Base-by-base conservation (phyloP, 202 grass and related monocot genomes). In the Hordeum pubiflorum region DNA sequence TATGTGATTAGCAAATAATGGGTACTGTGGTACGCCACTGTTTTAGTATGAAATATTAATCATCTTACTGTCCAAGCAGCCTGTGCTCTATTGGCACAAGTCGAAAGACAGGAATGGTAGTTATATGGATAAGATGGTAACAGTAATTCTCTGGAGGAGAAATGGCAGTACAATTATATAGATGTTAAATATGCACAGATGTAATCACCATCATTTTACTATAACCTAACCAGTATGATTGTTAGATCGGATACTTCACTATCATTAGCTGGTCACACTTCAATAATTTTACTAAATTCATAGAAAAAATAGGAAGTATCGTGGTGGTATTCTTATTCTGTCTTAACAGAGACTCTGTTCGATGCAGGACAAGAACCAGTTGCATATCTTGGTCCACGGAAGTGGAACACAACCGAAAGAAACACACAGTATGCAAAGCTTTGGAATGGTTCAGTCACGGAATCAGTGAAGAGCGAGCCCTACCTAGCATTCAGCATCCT, bases 401-500 rank as follows among this genome's bases (percentile, higher is more conserved):
- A 82, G 33, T 78, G 64, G 84, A 74, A 74, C 20, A 24, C 79
- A 32, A 43, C 58, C 57, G 75, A 33, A 80, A 23, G 11, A 76
- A 50, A 21, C 56, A 48, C 70, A 37, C 69, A 75, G 6, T 62
- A 80, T 36, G 48, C 41, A 9, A 80, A 70, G 54, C 33, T 79
- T 40, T 81, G 74, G 84, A 65, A 69, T 63, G 23, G 58, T 52
- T 87, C 92, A 65, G 31, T 94, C 14, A 84, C 32, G 68, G 96
- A 98, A 83, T 69, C 86, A 79, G 71, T 98, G 74, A 82, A 83
- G 29, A 69, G 46, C 3, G 97, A 99, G 58, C 97, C 97, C n/a
- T 96, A 91, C 43, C 71, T 99, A 55, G 36, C 83, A 79, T 84
- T 99, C 58, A 90, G 97, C 44, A 26, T 99, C 65, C 41, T 99